These are phyloP conservation scores for Fusarium globosum DNA, from an alignment of 2,329 filamentous ascomycete genomes.

Conservation along the genomic window DNA sequence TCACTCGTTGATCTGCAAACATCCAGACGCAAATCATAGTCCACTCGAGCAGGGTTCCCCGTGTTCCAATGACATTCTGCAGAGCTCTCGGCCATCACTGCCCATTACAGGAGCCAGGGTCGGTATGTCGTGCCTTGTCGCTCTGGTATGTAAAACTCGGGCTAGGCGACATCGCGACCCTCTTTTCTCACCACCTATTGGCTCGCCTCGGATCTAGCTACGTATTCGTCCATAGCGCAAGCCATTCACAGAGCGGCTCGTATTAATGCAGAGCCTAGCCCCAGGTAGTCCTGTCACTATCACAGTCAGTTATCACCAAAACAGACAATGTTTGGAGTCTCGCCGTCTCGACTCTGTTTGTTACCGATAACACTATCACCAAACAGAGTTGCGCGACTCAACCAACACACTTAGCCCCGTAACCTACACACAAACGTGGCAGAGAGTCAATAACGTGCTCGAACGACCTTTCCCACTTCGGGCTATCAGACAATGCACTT, in stretches of 20 bases:
- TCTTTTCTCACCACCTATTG: not conserved
- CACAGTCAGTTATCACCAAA: not conserved
- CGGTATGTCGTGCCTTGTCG: not conserved
- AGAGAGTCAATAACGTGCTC: not conserved
- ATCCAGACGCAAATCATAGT: not conserved
- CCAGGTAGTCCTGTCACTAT: not conserved
- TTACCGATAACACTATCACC: not conserved
- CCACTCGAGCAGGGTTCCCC: not conserved
- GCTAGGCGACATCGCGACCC: not conserved
- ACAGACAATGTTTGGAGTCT: not conserved
- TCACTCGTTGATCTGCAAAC: not conserved
- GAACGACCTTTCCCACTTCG: not conserved
- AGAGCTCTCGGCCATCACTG: not conserved
- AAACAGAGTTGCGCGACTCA: not conserved
- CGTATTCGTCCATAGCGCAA: not conserved
- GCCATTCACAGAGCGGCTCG: not conserved
- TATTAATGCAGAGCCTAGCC: not conserved
- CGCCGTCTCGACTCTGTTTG: not conserved
- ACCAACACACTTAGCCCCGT: not conserved
- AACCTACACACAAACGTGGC: not conserved
- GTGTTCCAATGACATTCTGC: not conserved
- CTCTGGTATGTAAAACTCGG: not conserved
- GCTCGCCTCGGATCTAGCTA: not conserved
- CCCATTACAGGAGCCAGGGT: not conserved
- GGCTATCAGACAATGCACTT: no score